Percentiles rank a stretch among this genome's conserved stretches.
These are phyloP conservation scores for Alisma plantagoaquatica DNA, from an alignment of 106 monocot species.

Conservation along the genomic window DNA sequence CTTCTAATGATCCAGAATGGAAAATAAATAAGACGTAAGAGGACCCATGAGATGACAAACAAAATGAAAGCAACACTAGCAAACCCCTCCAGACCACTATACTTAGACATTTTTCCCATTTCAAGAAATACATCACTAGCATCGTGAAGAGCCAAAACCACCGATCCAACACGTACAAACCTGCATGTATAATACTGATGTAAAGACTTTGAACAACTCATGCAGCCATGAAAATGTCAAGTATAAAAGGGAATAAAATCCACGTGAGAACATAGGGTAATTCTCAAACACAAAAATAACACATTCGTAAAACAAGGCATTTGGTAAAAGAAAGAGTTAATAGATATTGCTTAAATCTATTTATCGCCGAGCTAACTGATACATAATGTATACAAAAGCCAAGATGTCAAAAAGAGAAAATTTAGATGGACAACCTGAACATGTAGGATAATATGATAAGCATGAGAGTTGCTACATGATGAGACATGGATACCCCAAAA, in stretches of 20 bases:
- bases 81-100: conserved; percentile 52
- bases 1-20: conserved; percentile 86
- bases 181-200: conserved; percentile 37
- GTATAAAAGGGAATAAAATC: no score
- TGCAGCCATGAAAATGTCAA: no score
- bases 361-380: no score
- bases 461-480: conserved; percentile 73
- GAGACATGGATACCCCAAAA: conserved; percentile 83
- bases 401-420: no score
- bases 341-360: no score
- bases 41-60: conserved; percentile 69
- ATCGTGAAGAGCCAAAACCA: conserved; percentile 91
- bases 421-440: conserved; percentile 37
- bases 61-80: conserved; percentile 45
- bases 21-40: conserved; percentile 69
- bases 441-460: conserved; percentile 84
- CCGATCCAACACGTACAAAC: conserved; percentile 85
- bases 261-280: no score
- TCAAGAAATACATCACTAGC: conserved; percentile 95
- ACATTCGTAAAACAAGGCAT: neutral
- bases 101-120: conserved; percentile 88
- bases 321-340: neutral
- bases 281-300: no score
- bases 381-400: no score
- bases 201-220: no score